These are phyloP conservation scores for Xylaria longipes DNA, from an alignment of 495 filamentous ascomycete genomes.

Conservation along the genomic window DNA sequence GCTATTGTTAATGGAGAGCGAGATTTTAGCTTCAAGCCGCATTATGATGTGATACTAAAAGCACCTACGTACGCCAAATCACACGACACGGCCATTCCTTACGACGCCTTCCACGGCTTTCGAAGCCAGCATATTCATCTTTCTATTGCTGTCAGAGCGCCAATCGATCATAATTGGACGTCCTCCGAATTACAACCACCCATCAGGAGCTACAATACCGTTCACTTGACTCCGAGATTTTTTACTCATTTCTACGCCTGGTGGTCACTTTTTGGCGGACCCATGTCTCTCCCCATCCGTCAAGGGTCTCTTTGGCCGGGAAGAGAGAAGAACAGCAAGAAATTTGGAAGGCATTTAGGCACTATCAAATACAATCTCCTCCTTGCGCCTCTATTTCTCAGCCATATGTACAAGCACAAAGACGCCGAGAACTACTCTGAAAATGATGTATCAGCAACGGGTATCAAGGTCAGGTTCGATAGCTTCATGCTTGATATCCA, in stretches of 20 bases:
- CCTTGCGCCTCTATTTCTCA: constrained; percentile 89
- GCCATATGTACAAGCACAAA: constrained; percentile 98
- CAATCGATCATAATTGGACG: constrained; percentile 79
- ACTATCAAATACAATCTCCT: constrained; percentile 97
- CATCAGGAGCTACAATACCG: constrained; percentile 90
- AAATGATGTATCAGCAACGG: constrained; percentile 85
- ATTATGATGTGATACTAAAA: constrained; percentile 89
- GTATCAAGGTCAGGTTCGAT: constrained; percentile 90
- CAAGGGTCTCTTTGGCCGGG: constrained; percentile 92
- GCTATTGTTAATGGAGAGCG: constrained; percentile 68
- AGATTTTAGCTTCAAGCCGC: constrained; percentile 86
- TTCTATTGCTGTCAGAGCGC: constrained; percentile 86
- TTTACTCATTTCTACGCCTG: constrained; percentile 98
- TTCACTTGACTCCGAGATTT: constrained; percentile 91
- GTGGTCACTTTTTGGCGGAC: constrained; percentile 95
- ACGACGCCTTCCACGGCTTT: constrained; percentile 94
- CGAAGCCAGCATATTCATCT: constrained; percentile 95
- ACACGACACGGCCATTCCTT: constrained; percentile 57
- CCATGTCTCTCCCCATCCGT: constrained; percentile 92
- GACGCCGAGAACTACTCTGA: constrained; percentile 86
- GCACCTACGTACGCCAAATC: constrained; percentile 74
- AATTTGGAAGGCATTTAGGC: constrained; percentile 93
- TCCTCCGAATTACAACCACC: constrained; percentile 67
- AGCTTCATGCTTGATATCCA: constrained; percentile 97
- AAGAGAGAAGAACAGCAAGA: constrained; percentile 94